Conservation (phyloP, 2,329 filamentous ascomycete species). For the Colletotrichum navitas region DNA sequence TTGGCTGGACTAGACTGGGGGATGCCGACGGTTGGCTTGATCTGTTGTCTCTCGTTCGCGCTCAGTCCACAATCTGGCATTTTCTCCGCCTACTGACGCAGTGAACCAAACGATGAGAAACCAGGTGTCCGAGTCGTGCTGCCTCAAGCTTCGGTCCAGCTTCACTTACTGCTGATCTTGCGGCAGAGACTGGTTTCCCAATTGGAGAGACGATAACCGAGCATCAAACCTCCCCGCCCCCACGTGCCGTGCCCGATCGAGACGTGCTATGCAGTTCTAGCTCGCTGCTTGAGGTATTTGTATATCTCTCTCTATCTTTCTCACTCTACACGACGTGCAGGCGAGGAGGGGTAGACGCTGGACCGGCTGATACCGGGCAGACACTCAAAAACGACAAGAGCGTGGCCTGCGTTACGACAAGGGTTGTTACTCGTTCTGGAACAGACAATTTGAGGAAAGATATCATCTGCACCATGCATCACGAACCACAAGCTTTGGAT, state of each 20-base stretch:
- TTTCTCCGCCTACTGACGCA: neutral
- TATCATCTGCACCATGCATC: constrained; percentile 5
- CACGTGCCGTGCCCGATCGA: constrained; percentile 8
- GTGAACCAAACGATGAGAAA: constrained; percentile 18
- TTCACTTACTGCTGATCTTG: neutral
- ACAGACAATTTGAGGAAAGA: constrained; percentile 10
- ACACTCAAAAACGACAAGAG: neutral
- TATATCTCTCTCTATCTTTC: neutral
- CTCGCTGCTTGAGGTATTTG: neutral
- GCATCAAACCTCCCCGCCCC: constrained; percentile 7
- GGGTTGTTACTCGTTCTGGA: neutral
- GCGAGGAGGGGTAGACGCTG: constrained; percentile 12
- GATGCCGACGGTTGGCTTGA: neutral
- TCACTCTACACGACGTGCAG: neutral
- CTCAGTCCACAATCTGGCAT: neutral
- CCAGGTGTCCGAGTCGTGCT: neutral
- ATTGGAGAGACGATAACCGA: neutral
- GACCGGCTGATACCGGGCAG: constrained; percentile 10
- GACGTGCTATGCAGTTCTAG: neutral
- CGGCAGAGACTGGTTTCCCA: neutral
- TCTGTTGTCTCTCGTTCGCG: constrained; percentile 11
- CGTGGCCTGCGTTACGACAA: neutral
- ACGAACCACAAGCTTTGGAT: neutral
- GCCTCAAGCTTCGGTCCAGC: neutral
- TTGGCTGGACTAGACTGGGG: neutral